Evolutionary conservation across 73 alveolate species (phyloP).

Genomic region (Uronychia binucleata): DNA sequence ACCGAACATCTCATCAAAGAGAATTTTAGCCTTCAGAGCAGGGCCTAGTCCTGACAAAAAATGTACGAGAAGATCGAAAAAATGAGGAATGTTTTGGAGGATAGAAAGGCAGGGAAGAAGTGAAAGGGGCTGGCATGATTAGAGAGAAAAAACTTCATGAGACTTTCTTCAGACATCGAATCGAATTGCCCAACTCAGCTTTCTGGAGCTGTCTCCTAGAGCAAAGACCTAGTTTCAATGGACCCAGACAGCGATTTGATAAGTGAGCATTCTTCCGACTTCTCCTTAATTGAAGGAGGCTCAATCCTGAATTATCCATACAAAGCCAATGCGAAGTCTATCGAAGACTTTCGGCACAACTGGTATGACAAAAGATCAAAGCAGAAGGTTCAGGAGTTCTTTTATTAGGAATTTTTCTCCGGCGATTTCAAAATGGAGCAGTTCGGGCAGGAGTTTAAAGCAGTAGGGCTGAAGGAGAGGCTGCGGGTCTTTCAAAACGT

Average conservation of each 20-base stretch:
- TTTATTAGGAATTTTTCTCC: neutral
- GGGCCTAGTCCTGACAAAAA: too few species aligned
- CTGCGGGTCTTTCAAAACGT: neutral
- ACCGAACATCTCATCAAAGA: neutral
- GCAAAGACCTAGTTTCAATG: neutral
- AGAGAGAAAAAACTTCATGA: neutral
- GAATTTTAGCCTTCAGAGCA: too few species aligned
- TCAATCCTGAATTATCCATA: neutral
- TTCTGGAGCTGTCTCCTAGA: neutral
- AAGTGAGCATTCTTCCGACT: neutral
- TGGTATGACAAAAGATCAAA: neutral
- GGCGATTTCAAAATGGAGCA: neutral
- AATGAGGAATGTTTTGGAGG: neutral
- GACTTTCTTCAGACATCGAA: neutral
- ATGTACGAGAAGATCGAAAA: neutral
- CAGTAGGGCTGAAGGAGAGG: neutral
- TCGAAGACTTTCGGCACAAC: neutral
- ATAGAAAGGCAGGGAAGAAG: neutral
- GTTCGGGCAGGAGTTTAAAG: neutral
- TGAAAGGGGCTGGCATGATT: neutral
- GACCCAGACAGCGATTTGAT: neutral
- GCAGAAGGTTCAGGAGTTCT: neutral
- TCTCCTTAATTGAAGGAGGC: neutral
- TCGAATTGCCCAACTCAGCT: too few species aligned
- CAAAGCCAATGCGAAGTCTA: neutral